Conservation (phyloP, 2,329 filamentous ascomycete species). For the Fusarium fujikuroi region DNA sequence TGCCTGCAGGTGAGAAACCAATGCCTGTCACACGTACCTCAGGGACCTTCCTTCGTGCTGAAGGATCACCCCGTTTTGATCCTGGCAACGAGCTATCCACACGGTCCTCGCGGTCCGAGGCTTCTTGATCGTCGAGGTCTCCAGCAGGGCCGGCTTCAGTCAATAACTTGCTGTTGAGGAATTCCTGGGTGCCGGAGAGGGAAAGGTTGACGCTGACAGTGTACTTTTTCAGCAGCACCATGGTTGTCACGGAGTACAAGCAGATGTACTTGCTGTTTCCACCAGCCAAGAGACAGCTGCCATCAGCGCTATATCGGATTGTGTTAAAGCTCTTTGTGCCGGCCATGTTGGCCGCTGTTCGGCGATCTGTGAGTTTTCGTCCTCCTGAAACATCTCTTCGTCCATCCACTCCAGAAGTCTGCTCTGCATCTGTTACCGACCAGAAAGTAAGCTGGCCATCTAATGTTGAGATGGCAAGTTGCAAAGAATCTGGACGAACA, state of each 20-base stretch:
- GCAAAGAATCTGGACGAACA: slow-evolving; percentile 88
- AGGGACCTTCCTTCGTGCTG: slow-evolving; percentile 77
- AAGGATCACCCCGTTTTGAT: slow-evolving; percentile 85
- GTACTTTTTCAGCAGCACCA: slow-evolving; percentile 92
- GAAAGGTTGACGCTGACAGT: slow-evolving; percentile 97
- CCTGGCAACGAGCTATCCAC: slow-evolving; percentile 84
- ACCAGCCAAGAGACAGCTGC: slow-evolving; percentile 86
- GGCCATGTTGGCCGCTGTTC: slow-evolving; percentile 89
- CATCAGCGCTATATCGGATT: slow-evolving; percentile 91
- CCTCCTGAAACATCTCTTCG: slow-evolving; percentile 93
- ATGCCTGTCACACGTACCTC: slow-evolving; percentile 88
- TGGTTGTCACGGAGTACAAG: slow-evolving; percentile 92
- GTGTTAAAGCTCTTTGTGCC: slow-evolving; percentile 91
- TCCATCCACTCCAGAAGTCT: slow-evolving; percentile 87
- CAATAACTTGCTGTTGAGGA: slow-evolving; percentile 90
- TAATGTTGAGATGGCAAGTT: slow-evolving; percentile 90
- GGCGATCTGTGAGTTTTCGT: slow-evolving; percentile 85
- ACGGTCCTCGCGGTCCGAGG: slow-evolving; percentile 87
- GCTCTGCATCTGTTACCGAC: slow-evolving; percentile 87
- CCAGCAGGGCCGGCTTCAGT: slow-evolving; percentile 89
- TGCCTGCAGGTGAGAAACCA: slow-evolving; percentile 87
- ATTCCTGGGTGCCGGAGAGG: slow-evolving; percentile 94
- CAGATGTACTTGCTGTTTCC: slow-evolving; percentile 99
- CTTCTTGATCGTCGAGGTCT: slow-evolving; percentile 88
- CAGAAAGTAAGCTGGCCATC: slow-evolving; percentile 97